Percentiles rank a stretch among this genome's conserved stretches.
phyloP scores from a whole-genome alignment of 2,329 filamentous ascomycete genomes.

The Penicillium fuscoglaucum region DNA sequence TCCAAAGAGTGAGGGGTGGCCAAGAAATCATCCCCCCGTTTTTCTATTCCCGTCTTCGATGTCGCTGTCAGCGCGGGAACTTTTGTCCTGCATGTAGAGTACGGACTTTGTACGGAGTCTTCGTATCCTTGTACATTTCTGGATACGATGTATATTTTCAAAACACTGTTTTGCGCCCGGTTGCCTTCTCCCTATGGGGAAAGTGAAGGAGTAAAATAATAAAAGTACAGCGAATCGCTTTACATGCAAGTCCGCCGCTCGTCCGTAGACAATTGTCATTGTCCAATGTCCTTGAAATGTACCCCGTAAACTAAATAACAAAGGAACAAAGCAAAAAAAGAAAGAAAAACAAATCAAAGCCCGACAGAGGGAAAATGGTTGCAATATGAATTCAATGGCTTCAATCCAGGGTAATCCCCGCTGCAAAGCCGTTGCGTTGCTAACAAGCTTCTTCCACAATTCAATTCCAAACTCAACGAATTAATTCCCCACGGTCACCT shows the following conservation, averaged over 20 bases:
- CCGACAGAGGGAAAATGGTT: neutral
- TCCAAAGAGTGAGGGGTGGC: slow-evolving; percentile 6
- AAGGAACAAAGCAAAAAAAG: too few species aligned
- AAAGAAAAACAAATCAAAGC: too few species aligned
- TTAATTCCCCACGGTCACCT: neutral
- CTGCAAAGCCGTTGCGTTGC: slow-evolving; percentile 3
- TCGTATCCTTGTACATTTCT: neutral
- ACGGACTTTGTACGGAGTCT: neutral
- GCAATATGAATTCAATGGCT: neutral
- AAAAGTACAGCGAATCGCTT: neutral
- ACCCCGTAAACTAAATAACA: neutral
- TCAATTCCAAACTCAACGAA: neutral
- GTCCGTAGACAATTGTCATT: neutral
- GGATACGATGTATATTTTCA: neutral
- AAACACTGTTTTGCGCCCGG: neutral
- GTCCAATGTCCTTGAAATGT: neutral
- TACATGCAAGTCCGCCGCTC: neutral
- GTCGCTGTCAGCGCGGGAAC: slow-evolving; percentile 7
- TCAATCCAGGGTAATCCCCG: neutral
- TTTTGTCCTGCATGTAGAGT: slow-evolving; percentile 5
- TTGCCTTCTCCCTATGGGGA: neutral
- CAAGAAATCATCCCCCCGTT: neutral
- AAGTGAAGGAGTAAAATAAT: neutral
- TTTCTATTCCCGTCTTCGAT: neutral
- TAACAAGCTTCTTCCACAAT: slow-evolving; percentile 12